These are phyloP conservation scores for Cladosporium colombiae DNA, from an alignment of 2,329 filamentous ascomycete genomes.

Conservation along the genomic window DNA sequence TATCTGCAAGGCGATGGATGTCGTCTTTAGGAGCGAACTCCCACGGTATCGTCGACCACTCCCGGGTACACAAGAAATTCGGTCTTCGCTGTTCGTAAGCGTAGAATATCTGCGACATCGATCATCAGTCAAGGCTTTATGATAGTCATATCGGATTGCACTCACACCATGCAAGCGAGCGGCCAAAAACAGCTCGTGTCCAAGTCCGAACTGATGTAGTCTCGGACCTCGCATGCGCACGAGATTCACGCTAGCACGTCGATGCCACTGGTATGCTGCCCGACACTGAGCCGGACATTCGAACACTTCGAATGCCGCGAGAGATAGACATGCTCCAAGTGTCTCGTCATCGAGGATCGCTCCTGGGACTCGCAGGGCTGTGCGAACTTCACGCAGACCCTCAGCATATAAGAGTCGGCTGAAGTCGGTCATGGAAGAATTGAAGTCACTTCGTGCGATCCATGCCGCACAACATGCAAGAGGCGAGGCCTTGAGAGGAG, in stretches of 20 bases:
- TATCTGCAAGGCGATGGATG: not conserved
- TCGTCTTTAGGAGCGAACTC: slow-evolving; percentile 12
- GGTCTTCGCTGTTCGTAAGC: slow-evolving; percentile 8
- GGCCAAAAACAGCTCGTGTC: slow-evolving; percentile 12
- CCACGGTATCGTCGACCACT: slow-evolving; percentile 12
- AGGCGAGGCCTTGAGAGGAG: slow-evolving; percentile 2
- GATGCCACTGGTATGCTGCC: slow-evolving; percentile 13
- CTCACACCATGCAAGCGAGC: slow-evolving; percentile 6
- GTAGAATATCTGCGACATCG: slow-evolving; percentile 12
- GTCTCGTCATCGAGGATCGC: slow-evolving; percentile 5
- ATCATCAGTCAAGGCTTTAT: not conserved
- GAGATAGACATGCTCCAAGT: slow-evolving; percentile 8
- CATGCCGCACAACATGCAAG: slow-evolving; percentile 14
- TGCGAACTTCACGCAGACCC: slow-evolving; percentile 10
- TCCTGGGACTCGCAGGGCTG: not conserved
- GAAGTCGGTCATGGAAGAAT: slow-evolving; percentile 3
- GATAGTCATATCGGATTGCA: not conserved
- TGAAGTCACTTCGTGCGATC: slow-evolving; percentile 1
- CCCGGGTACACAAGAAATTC: slow-evolving; percentile 8
- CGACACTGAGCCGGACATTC: slow-evolving; percentile 7
- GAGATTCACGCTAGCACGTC: slow-evolving; percentile 3
- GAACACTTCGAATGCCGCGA: slow-evolving; percentile 9
- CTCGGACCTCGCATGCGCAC: slow-evolving; percentile 8
- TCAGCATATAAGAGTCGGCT: slow-evolving; percentile 5
- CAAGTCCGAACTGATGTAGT: not conserved